phyloP scores from a whole-genome alignment of 805 yeast genomes.

The Kuraishia ogatae region DNA sequence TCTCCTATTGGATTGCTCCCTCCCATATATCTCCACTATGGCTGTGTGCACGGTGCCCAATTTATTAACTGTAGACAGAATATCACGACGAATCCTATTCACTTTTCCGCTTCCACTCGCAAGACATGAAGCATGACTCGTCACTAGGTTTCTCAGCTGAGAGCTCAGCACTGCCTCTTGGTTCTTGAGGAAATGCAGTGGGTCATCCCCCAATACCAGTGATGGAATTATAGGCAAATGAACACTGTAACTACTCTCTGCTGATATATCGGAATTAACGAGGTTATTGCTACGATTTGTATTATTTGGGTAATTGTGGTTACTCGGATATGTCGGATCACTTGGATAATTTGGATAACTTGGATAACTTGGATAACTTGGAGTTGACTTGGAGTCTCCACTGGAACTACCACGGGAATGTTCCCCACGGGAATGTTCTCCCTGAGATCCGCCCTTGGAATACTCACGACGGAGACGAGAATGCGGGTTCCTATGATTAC shows the following conservation, averaged over 20 bases:
- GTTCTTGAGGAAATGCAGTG: conserved; percentile 23
- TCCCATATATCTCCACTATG: conserved; percentile 34
- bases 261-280: not conserved
- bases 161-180: conserved; percentile 17
- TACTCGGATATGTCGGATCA: too few relatives aligned
- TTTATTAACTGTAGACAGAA: conserved; percentile 23
- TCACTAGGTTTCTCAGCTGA: conserved; percentile 16
- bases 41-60: conserved; percentile 34
- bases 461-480: not conserved
- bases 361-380: not conserved
- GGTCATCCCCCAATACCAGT: conserved; percentile 14
- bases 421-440: too few relatives aligned
- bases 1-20: conserved; percentile 24
- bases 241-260: not conserved
- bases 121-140: conserved; percentile 20
- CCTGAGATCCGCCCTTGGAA: too few relatives aligned
- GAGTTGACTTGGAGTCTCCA: not conserved
- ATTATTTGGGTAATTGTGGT: too few relatives aligned
- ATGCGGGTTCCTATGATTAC: not conserved
- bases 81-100: conserved; percentile 17
- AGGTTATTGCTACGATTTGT: not conserved
- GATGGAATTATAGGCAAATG: conserved; percentile 4
- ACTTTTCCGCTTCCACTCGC: conserved; percentile 26
- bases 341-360: not conserved
- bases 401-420: not conserved